Evolutionary conservation across 495 filamentous ascomycete species (phyloP), one percentile per base, ranked within the genome.

Genomic region (Pseudomonodictys pantanalensis): DNA sequence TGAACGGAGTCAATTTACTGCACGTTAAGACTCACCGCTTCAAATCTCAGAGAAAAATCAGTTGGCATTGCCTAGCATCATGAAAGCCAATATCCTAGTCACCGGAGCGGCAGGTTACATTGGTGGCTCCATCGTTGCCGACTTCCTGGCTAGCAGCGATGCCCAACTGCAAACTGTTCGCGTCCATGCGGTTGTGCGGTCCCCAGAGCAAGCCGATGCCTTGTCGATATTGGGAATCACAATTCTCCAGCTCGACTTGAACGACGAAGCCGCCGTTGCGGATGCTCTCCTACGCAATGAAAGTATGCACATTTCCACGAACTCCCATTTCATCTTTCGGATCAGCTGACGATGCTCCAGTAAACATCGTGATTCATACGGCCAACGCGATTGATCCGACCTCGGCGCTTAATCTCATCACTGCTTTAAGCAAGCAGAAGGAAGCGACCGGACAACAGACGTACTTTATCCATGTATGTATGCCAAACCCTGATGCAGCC

Each of bases 401-500:
- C 18, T 1, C 47, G 3, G 30, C 33, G 25, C 22, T 25, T 28
- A 23, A 30, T 26, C 41, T 63, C 15, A 50, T 63, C 61, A 60
- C 52, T 48, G 71, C 66, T 20, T 60, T 73, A 38, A 68, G 66
- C 26, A 44, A 69, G 49, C 66, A 66, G 33, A 64, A 62, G 28
- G 56, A 71, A 51, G 47, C 49, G 47, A 67, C 44, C 33, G 68
- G 61, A 39, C 55, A 60, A 48, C 56, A 68, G 20, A 52, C 47
- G 23, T 72, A 71, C 51, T 71, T 65, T 52, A 68, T 73, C 38
- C 71, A 73, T 62, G 68, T 70, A 42, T 66, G 66, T 68, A 56
- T 7, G 45, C 56, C 24, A 24, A 28, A 18, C 20, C 32, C 26
- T 17, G n/a, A n/a, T n/a, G n/a, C n/a, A n/a, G n/a, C n/a, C n/a